A percentile compares a stretch with the other conserved stretches of the same genome.
Conservation (phyloP, 139 green algal species). For the Eudorina sp. region DNA sequence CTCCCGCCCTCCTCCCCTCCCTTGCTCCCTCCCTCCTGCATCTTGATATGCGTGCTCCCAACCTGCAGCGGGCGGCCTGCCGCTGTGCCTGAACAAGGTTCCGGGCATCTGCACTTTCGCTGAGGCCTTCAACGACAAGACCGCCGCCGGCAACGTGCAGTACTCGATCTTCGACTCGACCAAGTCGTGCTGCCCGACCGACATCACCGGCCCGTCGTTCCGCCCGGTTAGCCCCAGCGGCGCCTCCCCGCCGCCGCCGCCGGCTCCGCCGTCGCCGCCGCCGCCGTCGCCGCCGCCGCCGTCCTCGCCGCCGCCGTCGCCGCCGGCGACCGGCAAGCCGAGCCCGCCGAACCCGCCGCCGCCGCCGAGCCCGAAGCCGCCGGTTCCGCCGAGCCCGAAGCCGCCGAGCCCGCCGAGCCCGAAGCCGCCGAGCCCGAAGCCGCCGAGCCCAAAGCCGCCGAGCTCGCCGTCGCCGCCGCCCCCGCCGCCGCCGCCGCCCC, state of each 20-base stretch:
- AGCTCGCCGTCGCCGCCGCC: background rate
- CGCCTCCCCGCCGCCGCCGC: background rate
- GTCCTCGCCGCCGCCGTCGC: background rate
- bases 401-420: background rate
- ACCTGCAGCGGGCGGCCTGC: background rate
- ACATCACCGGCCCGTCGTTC: background rate
- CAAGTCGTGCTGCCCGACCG: conserved; percentile 34
- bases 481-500: conserved; percentile 7
- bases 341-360: background rate
- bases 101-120: background rate
- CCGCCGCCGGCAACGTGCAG: background rate
- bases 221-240: background rate
- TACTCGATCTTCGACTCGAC: conserved; percentile 42
- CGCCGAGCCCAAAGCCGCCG: background rate
- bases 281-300: background rate
- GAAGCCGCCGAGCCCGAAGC: background rate
- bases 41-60: too few relatives aligned
- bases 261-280: background rate
- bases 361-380: background rate
- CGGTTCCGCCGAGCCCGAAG: background rate
- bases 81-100: background rate
- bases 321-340: background rate
- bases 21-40: background rate
- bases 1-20: background rate
- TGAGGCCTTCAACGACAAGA: background rate